A percentile compares a stretch with the other conserved stretches of the same genome.
phyloP scores from a whole-genome alignment of 192 early-diverging fungal species.

The Piromyces sp. region DNA sequence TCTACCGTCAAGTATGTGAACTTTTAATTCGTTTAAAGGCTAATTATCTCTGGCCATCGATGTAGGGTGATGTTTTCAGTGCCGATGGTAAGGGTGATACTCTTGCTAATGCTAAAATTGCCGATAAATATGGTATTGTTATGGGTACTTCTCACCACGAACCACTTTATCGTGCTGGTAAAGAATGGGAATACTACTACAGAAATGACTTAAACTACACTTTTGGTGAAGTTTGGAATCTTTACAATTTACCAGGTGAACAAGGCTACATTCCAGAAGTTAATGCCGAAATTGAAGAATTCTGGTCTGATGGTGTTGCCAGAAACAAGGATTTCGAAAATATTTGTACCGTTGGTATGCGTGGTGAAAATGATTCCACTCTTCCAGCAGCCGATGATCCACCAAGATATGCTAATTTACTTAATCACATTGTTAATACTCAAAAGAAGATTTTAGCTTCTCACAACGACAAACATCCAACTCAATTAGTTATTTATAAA shows the following conservation, averaged over 20 bases:
- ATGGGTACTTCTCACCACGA: slow-evolving; percentile 8
- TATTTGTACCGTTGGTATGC: neutral
- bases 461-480: neutral
- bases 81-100: neutral
- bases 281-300: neutral
- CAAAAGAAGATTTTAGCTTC: neutral
- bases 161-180: slow-evolving; percentile 4
- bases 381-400: neutral
- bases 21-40: slow-evolving; percentile 8
- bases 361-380: neutral
- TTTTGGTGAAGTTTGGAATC: neutral
- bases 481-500: slow-evolving; percentile 2
- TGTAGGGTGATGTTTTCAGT: slow-evolving; percentile 4
- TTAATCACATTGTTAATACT: neutral
- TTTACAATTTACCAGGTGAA: neutral
- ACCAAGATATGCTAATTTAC: neutral
- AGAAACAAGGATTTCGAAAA: neutral
- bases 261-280: neutral
- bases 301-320: neutral
- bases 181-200: slow-evolving; percentile 2
- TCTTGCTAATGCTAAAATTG: neutral
- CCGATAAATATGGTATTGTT: slow-evolving; percentile 9
- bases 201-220: neutral
- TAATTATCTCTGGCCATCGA: slow-evolving; percentile 10
- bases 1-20: slow-evolving; percentile 6